phyloP scores from a whole-genome alignment of 1,284 basidiomycete species.

The Wolfiporia cocos region DNA sequence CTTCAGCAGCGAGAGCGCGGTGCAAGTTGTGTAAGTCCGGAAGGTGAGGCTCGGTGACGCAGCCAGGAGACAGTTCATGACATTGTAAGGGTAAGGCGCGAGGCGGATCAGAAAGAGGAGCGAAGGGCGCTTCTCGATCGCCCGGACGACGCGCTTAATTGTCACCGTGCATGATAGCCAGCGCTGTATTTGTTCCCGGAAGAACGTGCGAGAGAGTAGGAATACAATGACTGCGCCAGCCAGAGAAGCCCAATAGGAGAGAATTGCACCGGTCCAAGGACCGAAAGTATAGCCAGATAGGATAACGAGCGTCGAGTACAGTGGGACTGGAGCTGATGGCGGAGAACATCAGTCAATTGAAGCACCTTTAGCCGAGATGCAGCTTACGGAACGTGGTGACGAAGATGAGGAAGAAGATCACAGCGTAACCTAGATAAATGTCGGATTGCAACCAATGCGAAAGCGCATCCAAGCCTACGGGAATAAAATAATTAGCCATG shows the following conservation, averaged over 20 bases:
- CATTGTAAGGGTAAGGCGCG: conserved; percentile 82
- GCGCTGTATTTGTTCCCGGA: conserved; percentile 61
- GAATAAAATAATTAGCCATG: not conserved
- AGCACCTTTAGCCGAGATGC: conserved; percentile 9
- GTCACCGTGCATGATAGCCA: conserved; percentile 64
- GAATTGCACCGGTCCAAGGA: conserved; percentile 69
- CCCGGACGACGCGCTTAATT: conserved; percentile 72
- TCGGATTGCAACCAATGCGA: conserved; percentile 68
- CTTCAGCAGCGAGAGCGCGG: conserved; percentile 79
- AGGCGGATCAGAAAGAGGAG: conserved; percentile 83
- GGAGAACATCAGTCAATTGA: conserved; percentile 15
- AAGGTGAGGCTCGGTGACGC: conserved; percentile 81
- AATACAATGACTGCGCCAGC: conserved; percentile 78
- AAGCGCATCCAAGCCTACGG: conserved; percentile 64
- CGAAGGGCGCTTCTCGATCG: conserved; percentile 82
- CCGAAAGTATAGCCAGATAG: conserved; percentile 87
- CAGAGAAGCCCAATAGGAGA: conserved; percentile 84
- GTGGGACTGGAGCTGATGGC: conserved; percentile 64
- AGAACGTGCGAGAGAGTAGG: conserved; percentile 63
- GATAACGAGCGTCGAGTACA: conserved; percentile 85
- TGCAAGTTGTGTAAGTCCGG: conserved; percentile 74
- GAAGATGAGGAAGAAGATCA: conserved; percentile 74
- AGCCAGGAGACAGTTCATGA: conserved; percentile 86
- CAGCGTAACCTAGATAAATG: conserved; percentile 59
- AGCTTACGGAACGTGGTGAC: conserved; percentile 80